Conservation (phyloP, 2,329 filamentous ascomycete genomes). For the Penicillium expansum region DNA sequence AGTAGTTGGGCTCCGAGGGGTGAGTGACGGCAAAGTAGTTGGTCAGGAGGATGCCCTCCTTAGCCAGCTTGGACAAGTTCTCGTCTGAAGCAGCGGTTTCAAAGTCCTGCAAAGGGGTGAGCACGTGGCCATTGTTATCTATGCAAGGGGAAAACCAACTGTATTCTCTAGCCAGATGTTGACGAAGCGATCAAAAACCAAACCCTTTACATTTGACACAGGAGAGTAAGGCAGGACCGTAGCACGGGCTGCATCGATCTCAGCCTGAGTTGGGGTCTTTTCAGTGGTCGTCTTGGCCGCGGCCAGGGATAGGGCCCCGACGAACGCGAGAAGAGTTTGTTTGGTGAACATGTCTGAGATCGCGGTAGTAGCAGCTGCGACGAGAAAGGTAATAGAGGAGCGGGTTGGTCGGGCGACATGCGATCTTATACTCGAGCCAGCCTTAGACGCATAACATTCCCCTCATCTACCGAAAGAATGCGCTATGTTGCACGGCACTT, state of each 20-base stretch:
- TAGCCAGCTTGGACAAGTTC: constrained; percentile 31
- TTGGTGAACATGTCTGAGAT: constrained; percentile 45
- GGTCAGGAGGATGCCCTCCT: constrained; percentile 59
- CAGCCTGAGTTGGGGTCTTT: constrained; percentile 27
- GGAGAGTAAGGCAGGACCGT: constrained; percentile 62
- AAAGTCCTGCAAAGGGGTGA: constrained; percentile 49
- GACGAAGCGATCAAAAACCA: constrained; percentile 69
- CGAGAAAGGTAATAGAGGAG: constrained; percentile 4
- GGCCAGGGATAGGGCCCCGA: constrained; percentile 25
- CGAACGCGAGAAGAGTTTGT: constrained; percentile 48
- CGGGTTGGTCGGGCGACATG: constrained; percentile 6
- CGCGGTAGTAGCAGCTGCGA: neutral
- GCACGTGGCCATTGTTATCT: constrained; percentile 38
- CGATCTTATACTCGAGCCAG: constrained; percentile 20
- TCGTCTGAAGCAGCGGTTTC: constrained; percentile 61
- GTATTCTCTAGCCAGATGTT: constrained; percentile 79
- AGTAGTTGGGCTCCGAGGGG: constrained; percentile 74
- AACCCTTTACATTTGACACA: constrained; percentile 64
- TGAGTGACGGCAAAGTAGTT: constrained; percentile 65
- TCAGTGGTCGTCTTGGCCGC: constrained; percentile 28
- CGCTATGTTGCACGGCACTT: neutral
- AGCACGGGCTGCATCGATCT: constrained; percentile 43
- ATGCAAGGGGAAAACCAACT: constrained; percentile 40
- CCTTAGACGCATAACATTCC: neutral
- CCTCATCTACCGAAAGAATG: neutral